These are phyloP conservation scores for Phytopythium delawarense DNA, from an alignment of 352 stramenopile species.

Conservation along the genomic window DNA sequence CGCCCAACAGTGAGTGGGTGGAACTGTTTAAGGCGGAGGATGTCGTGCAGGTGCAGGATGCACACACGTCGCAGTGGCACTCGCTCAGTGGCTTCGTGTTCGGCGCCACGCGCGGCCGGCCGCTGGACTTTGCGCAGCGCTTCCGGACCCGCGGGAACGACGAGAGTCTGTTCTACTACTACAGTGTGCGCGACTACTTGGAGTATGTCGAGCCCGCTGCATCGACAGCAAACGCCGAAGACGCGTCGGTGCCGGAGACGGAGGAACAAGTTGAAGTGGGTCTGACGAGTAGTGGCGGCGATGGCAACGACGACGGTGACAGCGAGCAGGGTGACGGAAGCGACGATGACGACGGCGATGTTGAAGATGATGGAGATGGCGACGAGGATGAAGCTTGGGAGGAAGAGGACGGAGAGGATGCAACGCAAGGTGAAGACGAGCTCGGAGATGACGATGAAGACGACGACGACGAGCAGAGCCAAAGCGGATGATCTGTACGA, in stretches of 20 bases:
- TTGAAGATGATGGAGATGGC: not conserved
- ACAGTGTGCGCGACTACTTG: conserved; percentile 61
- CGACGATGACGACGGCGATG: conserved; percentile 17
- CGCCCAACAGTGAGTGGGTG: conserved; percentile 34
- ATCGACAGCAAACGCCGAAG: conserved; percentile 6
- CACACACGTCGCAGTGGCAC: conserved; percentile 48
- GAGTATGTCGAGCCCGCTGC: conserved; percentile 30
- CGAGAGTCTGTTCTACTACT: conserved; percentile 34
- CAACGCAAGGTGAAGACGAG: not conserved
- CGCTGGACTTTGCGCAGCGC: conserved; percentile 24
- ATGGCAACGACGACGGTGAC: conserved; percentile 12
- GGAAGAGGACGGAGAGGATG: not conserved
- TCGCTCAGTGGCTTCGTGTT: conserved; percentile 74
- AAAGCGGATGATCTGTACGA: too few relatives aligned
- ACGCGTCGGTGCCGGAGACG: conserved; percentile 5
- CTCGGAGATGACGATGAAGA: conserved; percentile 7
- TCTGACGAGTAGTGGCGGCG: conserved; percentile 8
- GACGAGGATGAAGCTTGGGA: conserved; percentile 8
- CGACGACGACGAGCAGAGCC: conserved; percentile 9
- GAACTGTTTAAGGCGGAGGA: conserved; percentile 58
- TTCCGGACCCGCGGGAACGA: conserved; percentile 8
- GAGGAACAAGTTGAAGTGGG: conserved; percentile 15
- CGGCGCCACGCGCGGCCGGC: conserved; percentile 34
- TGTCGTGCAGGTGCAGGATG: conserved; percentile 60
- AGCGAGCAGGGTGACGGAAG: conserved; percentile 22